phyloP scores from a whole-genome alignment of 371 early-diverging fungal species.

The Circinella umbellata region DNA sequence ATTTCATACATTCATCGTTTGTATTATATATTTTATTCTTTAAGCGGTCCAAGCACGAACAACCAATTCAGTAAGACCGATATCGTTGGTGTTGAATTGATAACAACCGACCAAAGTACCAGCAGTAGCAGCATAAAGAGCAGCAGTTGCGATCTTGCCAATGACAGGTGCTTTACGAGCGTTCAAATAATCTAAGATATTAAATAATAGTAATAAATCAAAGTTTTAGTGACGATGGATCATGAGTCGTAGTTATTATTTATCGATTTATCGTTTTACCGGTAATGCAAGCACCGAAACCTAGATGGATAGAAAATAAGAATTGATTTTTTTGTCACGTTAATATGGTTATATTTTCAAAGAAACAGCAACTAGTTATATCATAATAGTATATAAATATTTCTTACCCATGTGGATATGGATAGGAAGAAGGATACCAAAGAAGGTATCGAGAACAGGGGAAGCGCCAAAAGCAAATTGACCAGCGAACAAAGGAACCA shows the following conservation, averaged over 20 bases:
- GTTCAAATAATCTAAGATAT: slow-evolving; percentile 81
- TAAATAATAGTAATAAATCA: neutral
- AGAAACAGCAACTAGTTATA: too few relatives aligned
- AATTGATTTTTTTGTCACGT: neutral
- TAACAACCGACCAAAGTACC: slow-evolving; percentile 86
- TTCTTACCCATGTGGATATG: slow-evolving; percentile 86
- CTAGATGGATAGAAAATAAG: slow-evolving; percentile 24
- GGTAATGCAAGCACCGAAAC: slow-evolving; percentile 64
- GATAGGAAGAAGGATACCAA: slow-evolving; percentile 89
- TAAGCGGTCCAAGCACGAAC: slow-evolving; percentile 83
- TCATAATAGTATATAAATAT: neutral
- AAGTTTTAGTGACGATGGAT: slow-evolving; percentile 1
- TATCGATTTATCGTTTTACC: slow-evolving; percentile 28
- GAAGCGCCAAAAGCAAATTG: slow-evolving; percentile 81
- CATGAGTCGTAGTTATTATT: slow-evolving; percentile 1
- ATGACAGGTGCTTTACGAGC: slow-evolving; percentile 68
- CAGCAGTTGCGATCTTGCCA: slow-evolving; percentile 64
- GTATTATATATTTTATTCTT: slow-evolving; percentile 10
- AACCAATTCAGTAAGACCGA: slow-evolving; percentile 91
- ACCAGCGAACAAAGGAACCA: slow-evolving; percentile 79
- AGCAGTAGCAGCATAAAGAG: slow-evolving; percentile 73
- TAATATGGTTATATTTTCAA: neutral
- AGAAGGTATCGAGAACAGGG: slow-evolving; percentile 84
- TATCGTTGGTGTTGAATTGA: slow-evolving; percentile 93
- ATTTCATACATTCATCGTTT: slow-evolving; percentile 8